Conservation (phyloP, 1,284 basidiomycete genomes). For the Ustilago esculenta region DNA sequence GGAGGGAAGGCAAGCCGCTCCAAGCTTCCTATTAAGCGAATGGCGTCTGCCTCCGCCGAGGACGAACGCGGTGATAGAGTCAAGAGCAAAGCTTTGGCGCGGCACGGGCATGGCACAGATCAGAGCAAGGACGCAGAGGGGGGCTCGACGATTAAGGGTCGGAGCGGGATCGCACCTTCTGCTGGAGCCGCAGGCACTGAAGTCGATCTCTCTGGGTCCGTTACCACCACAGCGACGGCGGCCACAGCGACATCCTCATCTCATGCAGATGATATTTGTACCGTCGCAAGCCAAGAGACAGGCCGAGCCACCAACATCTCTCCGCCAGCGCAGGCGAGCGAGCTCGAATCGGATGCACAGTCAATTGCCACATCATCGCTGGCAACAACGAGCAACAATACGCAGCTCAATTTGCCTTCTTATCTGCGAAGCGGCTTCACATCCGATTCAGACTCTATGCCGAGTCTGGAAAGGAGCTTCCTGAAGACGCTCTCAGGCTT, state of each 20-base stretch:
- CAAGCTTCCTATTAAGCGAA: conserved; percentile 1
- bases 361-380: conserved; percentile 41
- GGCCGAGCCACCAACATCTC: conserved; percentile 24
- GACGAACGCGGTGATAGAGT: conserved; percentile 2
- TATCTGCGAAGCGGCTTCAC: conserved; percentile 44
- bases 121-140: conserved; percentile 57
- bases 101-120: conserved; percentile 66
- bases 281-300: conserved; percentile 36
- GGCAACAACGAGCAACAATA: conserved; percentile 33
- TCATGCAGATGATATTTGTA: conserved; percentile 29
- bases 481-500: conserved; percentile 87
- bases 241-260: conserved; percentile 15
- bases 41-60: not conserved
- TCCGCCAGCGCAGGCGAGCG: conserved; percentile 33
- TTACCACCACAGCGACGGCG: conserved; percentile 12
- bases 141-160: conserved; percentile 21
- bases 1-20: conserved; percentile 3
- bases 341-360: conserved; percentile 50
- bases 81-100: conserved; percentile 2
- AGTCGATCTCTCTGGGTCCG: conserved; percentile 10
- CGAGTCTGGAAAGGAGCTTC: conserved; percentile 65
- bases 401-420: conserved; percentile 37
- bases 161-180: not conserved
- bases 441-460: conserved; percentile 48
- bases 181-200: not conserved